Evolutionary conservation across 1,284 basidiomycete species (phyloP).

Genomic region (Naganishia sp.): DNA sequence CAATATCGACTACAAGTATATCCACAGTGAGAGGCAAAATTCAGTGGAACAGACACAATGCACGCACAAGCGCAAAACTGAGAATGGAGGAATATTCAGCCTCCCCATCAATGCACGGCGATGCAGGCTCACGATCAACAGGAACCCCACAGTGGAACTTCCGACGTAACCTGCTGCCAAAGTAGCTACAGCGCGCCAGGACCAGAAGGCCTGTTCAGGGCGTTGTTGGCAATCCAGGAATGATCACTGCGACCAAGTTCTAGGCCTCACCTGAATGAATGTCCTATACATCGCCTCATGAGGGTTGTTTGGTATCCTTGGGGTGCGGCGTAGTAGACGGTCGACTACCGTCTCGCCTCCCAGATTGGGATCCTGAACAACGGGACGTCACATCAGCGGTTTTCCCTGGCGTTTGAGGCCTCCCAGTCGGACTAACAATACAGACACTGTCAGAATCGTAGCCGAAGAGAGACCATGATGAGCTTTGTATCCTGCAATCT

Average conservation of each 20-base stretch:
- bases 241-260: not conserved
- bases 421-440: conserved; percentile 34
- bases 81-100: not conserved
- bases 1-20: conserved; percentile 44
- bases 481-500: no score
- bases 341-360: conserved; percentile 51
- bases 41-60: not conserved
- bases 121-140: conserved; percentile 48
- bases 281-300: conserved; percentile 31
- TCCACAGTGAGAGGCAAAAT: not conserved
- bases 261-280: conserved; percentile 27
- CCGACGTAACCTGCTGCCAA: conserved; percentile 50
- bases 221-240: not conserved
- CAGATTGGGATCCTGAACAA: conserved; percentile 47
- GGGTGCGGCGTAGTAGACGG: conserved; percentile 44
- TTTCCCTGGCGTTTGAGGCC: no score
- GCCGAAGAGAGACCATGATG: no score
- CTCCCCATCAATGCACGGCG: not conserved
- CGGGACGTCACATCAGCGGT: not conserved
- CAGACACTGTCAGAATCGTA: conserved; percentile 39
- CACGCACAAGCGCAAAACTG: conserved; percentile 34
- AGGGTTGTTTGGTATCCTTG: conserved; percentile 36
- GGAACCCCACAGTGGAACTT: conserved; percentile 46
- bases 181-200: conserved; percentile 39
- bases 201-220: conserved; percentile 29